Percentiles rank a stretch among this genome's conserved stretches.
These are phyloP conservation scores for Fraxinus pennsylvanica DNA, from an alignment of 257 asterid genomes.

Conservation along the genomic window DNA sequence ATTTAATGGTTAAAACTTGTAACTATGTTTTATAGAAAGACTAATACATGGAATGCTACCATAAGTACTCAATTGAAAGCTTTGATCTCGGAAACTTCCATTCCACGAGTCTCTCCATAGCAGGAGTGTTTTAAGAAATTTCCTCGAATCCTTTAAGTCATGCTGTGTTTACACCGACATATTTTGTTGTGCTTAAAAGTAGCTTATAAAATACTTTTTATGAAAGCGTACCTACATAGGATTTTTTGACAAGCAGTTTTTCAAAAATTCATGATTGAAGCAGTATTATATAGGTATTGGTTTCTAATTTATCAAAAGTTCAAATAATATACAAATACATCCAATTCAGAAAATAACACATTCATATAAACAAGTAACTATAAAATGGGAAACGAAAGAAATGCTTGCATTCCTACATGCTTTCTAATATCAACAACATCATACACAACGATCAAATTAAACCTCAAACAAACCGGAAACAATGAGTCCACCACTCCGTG, in stretches of 20 bases:
- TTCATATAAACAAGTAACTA: constrained; percentile 1
- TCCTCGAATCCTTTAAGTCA: neutral
- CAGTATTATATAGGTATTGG: neutral
- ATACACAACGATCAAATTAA: constrained; percentile 79
- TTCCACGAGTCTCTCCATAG: constrained; percentile 5
- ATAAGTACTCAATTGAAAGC: neutral
- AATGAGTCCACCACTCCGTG: constrained; percentile 84
- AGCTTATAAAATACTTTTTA: neutral
- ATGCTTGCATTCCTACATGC: constrained; percentile 88
- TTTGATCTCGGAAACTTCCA: neutral
- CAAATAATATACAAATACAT: neutral
- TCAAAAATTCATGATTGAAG: neutral
- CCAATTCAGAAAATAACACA: constrained; percentile 1
- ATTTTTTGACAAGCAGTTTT: neutral
- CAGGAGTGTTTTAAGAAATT: neutral
- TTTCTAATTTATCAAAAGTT: neutral
- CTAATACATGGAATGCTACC: neutral
- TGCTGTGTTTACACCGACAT: neutral
- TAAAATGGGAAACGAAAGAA: neutral
- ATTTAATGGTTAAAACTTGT: neutral
- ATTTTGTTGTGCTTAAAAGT: neutral
- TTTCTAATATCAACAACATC: constrained; percentile 85
- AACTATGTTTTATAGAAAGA: neutral
- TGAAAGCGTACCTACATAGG: neutral
- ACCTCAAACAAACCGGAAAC: constrained; percentile 86